phyloP scores from a whole-genome alignment of 2,329 filamentous ascomycete species.

The Alternaria burnsii region DNA sequence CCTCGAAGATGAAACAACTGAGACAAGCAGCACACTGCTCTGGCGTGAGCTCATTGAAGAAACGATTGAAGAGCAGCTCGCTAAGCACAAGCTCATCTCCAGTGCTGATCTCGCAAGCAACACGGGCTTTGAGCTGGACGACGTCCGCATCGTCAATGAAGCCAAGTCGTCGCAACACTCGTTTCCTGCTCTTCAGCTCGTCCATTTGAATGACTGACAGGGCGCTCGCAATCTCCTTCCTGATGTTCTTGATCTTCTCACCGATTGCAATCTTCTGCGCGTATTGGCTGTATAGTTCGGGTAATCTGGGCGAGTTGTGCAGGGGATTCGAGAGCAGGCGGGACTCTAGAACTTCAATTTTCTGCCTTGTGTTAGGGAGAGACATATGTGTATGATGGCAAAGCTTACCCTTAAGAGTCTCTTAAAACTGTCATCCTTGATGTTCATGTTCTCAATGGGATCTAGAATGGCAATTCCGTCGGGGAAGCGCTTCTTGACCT shows the following conservation, averaged over 20 bases:
- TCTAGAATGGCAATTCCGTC: constrained; percentile 90
- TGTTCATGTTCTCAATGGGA: constrained; percentile 95
- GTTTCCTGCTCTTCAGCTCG: constrained; percentile 94
- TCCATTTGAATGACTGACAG: constrained; percentile 92
- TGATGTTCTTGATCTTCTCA: constrained; percentile 84
- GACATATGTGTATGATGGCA: neutral
- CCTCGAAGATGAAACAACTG: constrained; percentile 96
- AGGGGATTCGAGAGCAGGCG: constrained; percentile 87
- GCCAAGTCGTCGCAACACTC: constrained; percentile 88
- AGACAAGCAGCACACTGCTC: constrained; percentile 87
- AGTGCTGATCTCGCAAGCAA: constrained; percentile 97
- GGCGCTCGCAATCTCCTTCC: constrained; percentile 85
- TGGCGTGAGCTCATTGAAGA: constrained; percentile 94
- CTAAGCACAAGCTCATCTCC: constrained; percentile 93
- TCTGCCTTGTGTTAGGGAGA: constrained; percentile 60
- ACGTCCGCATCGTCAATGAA: constrained; percentile 97
- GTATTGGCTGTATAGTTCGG: constrained; percentile 88
- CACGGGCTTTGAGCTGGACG: constrained; percentile 94
- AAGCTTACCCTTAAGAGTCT: constrained; percentile 73
- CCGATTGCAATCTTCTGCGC: constrained; percentile 77
- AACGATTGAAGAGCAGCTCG: constrained; percentile 93
- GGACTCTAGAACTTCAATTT: constrained; percentile 97
- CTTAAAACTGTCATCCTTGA: constrained; percentile 92
- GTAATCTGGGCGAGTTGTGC: constrained; percentile 85
- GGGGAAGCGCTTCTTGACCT: constrained; percentile 87